Conservation (phyloP, 805 yeast species). For the Torulaspora delbrueckii region DNA sequence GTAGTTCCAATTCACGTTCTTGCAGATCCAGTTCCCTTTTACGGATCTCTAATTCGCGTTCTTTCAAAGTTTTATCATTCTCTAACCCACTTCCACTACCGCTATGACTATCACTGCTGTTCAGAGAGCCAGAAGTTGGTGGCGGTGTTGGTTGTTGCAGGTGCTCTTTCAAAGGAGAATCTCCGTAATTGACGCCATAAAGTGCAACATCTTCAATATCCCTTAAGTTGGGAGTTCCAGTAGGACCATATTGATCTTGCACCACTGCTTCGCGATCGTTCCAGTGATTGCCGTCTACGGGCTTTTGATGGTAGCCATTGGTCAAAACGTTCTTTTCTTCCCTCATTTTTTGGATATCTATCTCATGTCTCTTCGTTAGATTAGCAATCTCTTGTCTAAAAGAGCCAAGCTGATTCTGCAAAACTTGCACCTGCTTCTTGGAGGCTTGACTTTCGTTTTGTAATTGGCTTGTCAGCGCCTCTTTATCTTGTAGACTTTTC, state of each 20-base stretch:
- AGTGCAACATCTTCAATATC: conserved; percentile 34
- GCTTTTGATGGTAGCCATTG: conserved; percentile 1
- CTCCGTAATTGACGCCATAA: conserved; percentile 30
- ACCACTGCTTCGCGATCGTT: neutral
- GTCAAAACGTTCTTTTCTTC: neutral
- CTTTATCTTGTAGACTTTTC: conserved; percentile 16
- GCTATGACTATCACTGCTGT: conserved; percentile 10
- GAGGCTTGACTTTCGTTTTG: conserved; percentile 5
- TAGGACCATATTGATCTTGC: conserved; percentile 14
- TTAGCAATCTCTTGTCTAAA: conserved; percentile 9
- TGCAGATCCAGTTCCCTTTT: conserved; percentile 34
- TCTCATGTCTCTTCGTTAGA: conserved; percentile 10
- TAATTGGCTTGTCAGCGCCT: conserved; percentile 8
- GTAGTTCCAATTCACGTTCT: conserved; percentile 33
- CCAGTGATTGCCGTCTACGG: neutral
- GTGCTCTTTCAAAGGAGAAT: conserved; percentile 21
- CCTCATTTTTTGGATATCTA: conserved; percentile 10
- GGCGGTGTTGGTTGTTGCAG: conserved; percentile 11
- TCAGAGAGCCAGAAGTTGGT: conserved; percentile 5
- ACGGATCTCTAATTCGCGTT: conserved; percentile 33
- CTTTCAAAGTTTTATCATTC: conserved; percentile 21
- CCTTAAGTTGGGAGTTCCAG: conserved; percentile 33
- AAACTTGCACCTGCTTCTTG: conserved; percentile 5
- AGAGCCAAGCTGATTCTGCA: conserved; percentile 11
- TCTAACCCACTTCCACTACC: conserved; percentile 12